Conservation (phyloP, 2,329 filamentous ascomycete genomes). For the Trichoderma sp. region DNA sequence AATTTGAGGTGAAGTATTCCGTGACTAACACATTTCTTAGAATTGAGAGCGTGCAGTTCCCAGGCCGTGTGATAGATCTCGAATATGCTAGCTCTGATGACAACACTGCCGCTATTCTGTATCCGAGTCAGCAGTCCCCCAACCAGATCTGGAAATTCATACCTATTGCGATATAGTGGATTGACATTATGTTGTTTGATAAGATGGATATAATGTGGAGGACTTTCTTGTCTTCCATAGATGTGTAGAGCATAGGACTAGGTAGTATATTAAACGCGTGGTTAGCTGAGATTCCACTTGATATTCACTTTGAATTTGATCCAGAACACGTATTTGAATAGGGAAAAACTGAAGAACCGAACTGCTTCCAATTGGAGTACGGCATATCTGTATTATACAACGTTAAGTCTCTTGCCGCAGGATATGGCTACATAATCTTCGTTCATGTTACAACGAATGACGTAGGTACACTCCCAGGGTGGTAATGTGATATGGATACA, state of each 20-base stretch:
- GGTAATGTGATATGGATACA: neutral
- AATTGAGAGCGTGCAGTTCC: constrained; percentile 3
- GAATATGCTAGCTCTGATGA: neutral
- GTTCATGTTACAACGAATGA: neutral
- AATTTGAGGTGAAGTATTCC: neutral
- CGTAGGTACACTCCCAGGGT: neutral
- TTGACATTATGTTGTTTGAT: too few species aligned
- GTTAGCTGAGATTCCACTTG: neutral
- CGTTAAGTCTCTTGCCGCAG: neutral
- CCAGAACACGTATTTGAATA: too few species aligned
- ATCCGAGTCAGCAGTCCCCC: neutral
- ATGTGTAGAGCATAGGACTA: neutral
- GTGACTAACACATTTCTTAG: neutral
- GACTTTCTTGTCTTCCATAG: neutral
- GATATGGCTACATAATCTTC: neutral
- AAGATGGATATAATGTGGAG: neutral
- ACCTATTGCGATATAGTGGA: neutral
- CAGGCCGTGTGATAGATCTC: neutral
- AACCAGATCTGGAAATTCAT: constrained; percentile 14
- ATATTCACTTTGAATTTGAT: too few species aligned
- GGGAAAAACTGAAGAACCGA: too few species aligned
- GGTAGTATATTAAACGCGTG: neutral
- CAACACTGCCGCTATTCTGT: constrained; percentile 9
- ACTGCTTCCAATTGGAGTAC: too few species aligned
- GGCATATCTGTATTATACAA: neutral